Evolutionary conservation across 805 yeast genomes (phyloP), one percentile per base, ranked within the genome.

Genomic region (Candida takata): DNA sequence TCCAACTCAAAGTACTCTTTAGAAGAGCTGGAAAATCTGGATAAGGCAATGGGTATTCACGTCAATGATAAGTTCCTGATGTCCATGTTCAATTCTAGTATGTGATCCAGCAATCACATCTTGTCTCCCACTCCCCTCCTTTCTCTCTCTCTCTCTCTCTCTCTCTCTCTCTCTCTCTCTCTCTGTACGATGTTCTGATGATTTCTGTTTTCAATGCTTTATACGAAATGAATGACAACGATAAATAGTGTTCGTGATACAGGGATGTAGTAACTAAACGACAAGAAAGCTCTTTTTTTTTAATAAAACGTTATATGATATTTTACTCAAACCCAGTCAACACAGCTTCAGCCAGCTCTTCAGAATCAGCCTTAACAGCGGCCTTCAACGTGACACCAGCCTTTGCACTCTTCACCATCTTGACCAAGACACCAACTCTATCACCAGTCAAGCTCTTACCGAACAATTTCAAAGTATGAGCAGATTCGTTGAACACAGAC

Each of bases 381-480:
- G 70, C 59, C 57, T 67, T 69, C 31, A 69, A 52, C 13, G 72
- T 66, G 19, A 70, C 65, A 18, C 76, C 76, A 14, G 55, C 51
- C 38, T 58, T 57, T 3, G 71, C 52, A 35, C 62, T 57, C 47
- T 56, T 55, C 23, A 66, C 73, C 44, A 72, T 60, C 38, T 67
- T 64, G 23, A 66, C 61, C 29, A 48, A 36, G 5, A 63, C 69
- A 30, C 62, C 70, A 33, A 67, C 63, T 45, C 60, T 64, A 45
- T 51, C 77, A 55, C 64, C 81, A 61, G 29, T 60, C 41, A 65
- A 58, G 15, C 49, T 77, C 64, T 82, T 83, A 54, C 96, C 97
- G 52, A 71, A 84, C 51, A 87, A 64, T 64, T 86, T 87, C 63
- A 92, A 69, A 10, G 74, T 67, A 57, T 88, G 97, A 15, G 70